Percentiles rank a stretch among this genome's conserved stretches.
phyloP scores from a whole-genome alignment of 495 filamentous ascomycete genomes.

The Penicillium pulvis region DNA sequence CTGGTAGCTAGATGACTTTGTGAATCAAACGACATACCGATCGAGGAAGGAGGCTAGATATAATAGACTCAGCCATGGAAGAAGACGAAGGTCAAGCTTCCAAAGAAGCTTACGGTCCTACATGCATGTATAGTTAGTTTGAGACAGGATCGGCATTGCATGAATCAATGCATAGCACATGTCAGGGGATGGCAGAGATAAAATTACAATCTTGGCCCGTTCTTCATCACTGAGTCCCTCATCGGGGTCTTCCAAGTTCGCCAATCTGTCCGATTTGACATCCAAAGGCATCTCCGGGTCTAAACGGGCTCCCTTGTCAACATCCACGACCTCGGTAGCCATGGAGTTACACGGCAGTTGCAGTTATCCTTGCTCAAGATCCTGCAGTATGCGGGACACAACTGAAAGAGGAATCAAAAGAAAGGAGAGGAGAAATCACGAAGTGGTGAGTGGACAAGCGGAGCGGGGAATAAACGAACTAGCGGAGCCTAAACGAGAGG shows the following conservation, averaged over 20 bases:
- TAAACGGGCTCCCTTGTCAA: background rate
- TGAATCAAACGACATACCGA: constrained; percentile 37
- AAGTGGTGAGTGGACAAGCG: background rate
- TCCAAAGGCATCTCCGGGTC: constrained; percentile 28
- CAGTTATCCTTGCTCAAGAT: background rate
- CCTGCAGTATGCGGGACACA: background rate
- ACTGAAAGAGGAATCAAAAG: background rate
- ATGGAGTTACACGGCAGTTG: background rate
- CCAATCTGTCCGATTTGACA: constrained; percentile 13
- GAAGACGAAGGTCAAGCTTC: constrained; percentile 69
- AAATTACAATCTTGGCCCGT: constrained; percentile 64
- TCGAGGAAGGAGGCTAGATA: constrained; percentile 88
- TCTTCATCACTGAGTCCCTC: constrained; percentile 68
- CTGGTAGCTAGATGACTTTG: background rate
- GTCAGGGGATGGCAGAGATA: background rate
- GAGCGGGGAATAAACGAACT: background rate
- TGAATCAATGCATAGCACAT: background rate
- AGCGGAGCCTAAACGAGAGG: background rate
- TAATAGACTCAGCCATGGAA: constrained; percentile 83
- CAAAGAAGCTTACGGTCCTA: constrained; percentile 69
- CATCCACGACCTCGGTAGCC: background rate
- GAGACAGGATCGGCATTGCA: background rate
- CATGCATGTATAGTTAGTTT: background rate
- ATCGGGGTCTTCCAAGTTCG: constrained; percentile 61
- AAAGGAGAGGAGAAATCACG: background rate